phyloP scores from a whole-genome alignment of 345 rosid genomes.

The Populus tremula region DNA sequence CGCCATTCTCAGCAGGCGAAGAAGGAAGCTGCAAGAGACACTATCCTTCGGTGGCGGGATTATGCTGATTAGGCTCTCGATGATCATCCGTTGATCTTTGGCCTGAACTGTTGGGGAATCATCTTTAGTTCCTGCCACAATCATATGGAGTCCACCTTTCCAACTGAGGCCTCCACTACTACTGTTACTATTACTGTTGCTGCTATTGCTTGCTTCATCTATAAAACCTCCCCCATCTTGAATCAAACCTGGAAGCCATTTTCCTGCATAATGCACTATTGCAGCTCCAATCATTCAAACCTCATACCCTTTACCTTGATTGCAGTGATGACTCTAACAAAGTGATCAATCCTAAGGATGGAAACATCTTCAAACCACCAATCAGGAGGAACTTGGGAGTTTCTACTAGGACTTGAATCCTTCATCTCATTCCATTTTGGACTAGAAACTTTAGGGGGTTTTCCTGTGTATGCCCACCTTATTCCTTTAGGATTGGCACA shows the following conservation, averaged over 20 bases:
- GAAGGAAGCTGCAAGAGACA: slow-evolving; percentile 84
- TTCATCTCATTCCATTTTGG: slow-evolving; percentile 74
- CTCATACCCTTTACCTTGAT: slow-evolving; percentile 98
- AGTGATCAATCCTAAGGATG: slow-evolving; percentile 88
- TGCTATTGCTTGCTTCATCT: slow-evolving; percentile 63
- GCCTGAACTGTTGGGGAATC: slow-evolving; percentile 45
- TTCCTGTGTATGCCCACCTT: slow-evolving; percentile 87
- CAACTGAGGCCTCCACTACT: slow-evolving; percentile 59
- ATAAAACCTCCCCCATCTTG: slow-evolving; percentile 46
- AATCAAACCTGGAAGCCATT: slow-evolving; percentile 83
- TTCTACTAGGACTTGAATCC: slow-evolving; percentile 78
- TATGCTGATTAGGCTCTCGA: slow-evolving; percentile 85
- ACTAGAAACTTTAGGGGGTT: slow-evolving; percentile 62
- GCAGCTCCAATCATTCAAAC: slow-evolving; percentile 84
- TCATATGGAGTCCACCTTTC: slow-evolving; percentile 92
- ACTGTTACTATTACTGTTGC: slow-evolving; percentile 37
- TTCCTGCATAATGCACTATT: slow-evolving; percentile 74
- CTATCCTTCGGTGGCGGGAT: slow-evolving; percentile 89
- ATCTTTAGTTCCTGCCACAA: slow-evolving; percentile 57
- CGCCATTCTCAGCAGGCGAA: slow-evolving; percentile 72
- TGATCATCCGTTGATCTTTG: slow-evolving; percentile 83
- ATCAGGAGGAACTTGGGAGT: slow-evolving; percentile 82
- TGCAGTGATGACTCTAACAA: slow-evolving; percentile 88
- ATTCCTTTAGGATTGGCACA: slow-evolving; percentile 96
- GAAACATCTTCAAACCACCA: slow-evolving; percentile 99